Evolutionary conservation across 2,329 filamentous ascomycete species (phyloP).

Genomic region (Ascochyta lentis): DNA sequence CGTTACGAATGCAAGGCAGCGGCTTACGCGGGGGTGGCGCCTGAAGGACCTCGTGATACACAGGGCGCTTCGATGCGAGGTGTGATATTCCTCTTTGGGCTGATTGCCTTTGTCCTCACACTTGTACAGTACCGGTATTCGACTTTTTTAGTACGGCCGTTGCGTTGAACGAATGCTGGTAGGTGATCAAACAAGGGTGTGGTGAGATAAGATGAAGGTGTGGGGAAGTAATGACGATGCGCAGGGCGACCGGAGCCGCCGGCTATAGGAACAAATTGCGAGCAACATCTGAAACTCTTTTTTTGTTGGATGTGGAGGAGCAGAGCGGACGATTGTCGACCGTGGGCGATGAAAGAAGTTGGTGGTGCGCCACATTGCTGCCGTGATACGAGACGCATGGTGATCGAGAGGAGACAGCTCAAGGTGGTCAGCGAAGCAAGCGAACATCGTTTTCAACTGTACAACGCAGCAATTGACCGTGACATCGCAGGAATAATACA

Average conservation of each 20-base stretch:
- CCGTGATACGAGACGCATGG: not conserved
- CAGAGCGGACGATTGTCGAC: not conserved
- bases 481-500: not conserved
- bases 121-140: not conserved
- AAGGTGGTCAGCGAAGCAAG: constrained; percentile 7
- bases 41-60: not conserved
- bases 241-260: not conserved
- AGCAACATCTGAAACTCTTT: constrained; percentile 4
- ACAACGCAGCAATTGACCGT: not conserved
- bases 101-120: not conserved
- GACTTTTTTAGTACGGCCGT: not conserved
- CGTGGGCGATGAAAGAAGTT: not conserved
- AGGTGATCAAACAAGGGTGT: constrained; percentile 8
- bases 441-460: not conserved
- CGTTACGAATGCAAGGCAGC: not conserved
- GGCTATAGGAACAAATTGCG: constrained; percentile 3
- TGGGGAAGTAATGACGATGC: not conserved
- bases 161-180: not conserved
- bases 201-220: constrained; percentile 3
- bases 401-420: constrained; percentile 18
- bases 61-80: constrained; percentile 1
- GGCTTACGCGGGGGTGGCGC: not conserved
- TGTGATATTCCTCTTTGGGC: not conserved
- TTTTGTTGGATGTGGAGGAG: not conserved
- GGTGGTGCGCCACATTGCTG: constrained; percentile 13